Evolutionary conservation across 768 basidiomycete species (phyloP), one percentile per base, ranked within the genome.

Genomic region (Gautieria morchelliformis): DNA sequence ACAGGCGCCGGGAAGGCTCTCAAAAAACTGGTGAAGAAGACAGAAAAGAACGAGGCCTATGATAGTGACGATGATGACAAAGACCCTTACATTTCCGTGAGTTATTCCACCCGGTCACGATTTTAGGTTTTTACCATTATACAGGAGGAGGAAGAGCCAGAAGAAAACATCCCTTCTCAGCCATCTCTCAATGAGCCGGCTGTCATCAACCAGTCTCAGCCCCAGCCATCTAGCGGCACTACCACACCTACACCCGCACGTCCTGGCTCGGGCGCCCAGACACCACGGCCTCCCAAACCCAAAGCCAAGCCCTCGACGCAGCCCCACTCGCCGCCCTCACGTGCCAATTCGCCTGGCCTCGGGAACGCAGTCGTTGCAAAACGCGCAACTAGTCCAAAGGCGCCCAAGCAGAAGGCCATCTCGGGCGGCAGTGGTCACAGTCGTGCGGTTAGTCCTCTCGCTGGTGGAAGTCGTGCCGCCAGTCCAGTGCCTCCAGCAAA

Each of bases 361-460:
- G 89, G 89, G 0, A 87, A 90, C 69, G 88, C 85, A 2, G 65
- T 88, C 22, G 80, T 93, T 15, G 90, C 90, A 2, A 87, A 86
- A 70, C 82, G 90, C 17, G 90, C 90, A 4, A 91, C 89, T 1
- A 90, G 88, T 60, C 90, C 89, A 4, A 89, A 87, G 63, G 74
- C 70, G 10, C 79, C 81, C 3, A 88, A 86, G 66, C 71, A 72
- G 9, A 85, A 81, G 63, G 51, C 42, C 20, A 60, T 76, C 11
- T 66, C 69, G 37, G 61, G 46, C 11, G 61, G 62, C 46, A 70
- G 69, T 59, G 63, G 68, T 2, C 17, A 14, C 11, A 83, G 79
- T 65, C 75, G 84, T 59, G 82, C 77, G 15, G 77, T 73, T 53
- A 86, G 83, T 64, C 85, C 86, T 10, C 71, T 85, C 7, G 61